phyloP scores from a whole-genome alignment of 495 filamentous ascomycete species.

The Amniculicola lignicola region DNA sequence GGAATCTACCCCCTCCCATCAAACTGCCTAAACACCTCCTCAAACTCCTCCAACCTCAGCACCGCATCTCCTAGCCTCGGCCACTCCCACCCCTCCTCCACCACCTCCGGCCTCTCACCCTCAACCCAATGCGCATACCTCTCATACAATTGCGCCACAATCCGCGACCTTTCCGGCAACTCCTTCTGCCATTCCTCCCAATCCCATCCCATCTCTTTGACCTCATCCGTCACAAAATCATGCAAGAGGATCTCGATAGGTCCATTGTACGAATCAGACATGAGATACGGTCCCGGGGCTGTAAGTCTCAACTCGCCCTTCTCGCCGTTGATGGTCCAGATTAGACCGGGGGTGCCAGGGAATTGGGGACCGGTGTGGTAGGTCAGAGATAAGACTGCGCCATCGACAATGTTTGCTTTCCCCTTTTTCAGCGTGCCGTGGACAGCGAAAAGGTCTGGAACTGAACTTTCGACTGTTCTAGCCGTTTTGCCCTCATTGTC shows the following conservation, averaged over 20 bases:
- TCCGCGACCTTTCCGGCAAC: slow-evolving; percentile 1
- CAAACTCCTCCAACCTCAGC: slow-evolving; percentile 3
- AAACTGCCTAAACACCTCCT: neutral
- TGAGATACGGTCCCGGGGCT: neutral
- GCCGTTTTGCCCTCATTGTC: neutral
- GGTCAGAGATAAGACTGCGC: slow-evolving; percentile 2
- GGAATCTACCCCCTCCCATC: neutral
- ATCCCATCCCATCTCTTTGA: slow-evolving; percentile 14
- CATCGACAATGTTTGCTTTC: neutral
- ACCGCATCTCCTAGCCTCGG: neutral
- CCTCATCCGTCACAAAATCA: slow-evolving; percentile 4
- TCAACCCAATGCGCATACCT: slow-evolving; percentile 4
- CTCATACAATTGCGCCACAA: slow-evolving; percentile 1
- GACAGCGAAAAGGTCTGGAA: slow-evolving; percentile 15
- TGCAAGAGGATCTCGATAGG: slow-evolving; percentile 18
- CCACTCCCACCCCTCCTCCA: slow-evolving; percentile 4
- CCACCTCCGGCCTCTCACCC: neutral
- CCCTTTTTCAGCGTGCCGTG: slow-evolving; percentile 6
- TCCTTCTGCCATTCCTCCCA: slow-evolving; percentile 14
- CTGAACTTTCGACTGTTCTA: slow-evolving; percentile 1
- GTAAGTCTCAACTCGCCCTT: slow-evolving; percentile 23
- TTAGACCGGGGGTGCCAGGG: slow-evolving; percentile 2
- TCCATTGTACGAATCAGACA: neutral
- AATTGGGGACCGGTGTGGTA: slow-evolving; percentile 26
- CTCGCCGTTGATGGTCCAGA: slow-evolving; percentile 25